Conservation (phyloP, 169 alveolate species). For the Babesia ovata region DNA sequence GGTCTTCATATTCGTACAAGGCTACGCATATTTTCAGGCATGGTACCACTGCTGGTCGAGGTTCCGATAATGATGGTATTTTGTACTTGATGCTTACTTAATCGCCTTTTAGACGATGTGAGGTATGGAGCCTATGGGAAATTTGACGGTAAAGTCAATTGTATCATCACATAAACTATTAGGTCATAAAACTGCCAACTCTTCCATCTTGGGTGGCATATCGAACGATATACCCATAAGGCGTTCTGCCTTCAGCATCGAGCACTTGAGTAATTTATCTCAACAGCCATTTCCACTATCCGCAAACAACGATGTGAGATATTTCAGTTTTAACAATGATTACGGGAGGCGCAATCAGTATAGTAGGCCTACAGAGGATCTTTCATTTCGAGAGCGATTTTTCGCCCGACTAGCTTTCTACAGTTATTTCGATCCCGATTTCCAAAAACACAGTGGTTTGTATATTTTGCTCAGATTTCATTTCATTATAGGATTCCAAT, state of each 20-base stretch:
- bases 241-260: conserved; percentile 18
- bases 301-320: conserved; percentile 1
- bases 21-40: not conserved
- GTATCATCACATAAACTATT: not conserved
- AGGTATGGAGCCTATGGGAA: not conserved
- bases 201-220: not conserved
- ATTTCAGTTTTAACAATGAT: conserved; percentile 17
- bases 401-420: conserved; percentile 13
- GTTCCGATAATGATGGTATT: conserved; percentile 1
- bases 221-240: not conserved
- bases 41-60: not conserved
- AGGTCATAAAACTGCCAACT: not conserved
- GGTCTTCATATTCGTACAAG: not conserved
- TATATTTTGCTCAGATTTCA: not conserved
- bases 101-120: not conserved
- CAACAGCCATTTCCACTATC: conserved; percentile 10
- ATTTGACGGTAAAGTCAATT: not conserved
- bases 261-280: conserved; percentile 9
- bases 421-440: conserved; percentile 25
- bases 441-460: conserved; percentile 12
- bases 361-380: conserved; percentile 4
- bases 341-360: conserved; percentile 1
- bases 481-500: conserved; percentile 4
- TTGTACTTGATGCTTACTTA: not conserved
- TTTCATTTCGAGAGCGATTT: not conserved